These are phyloP conservation scores for Umbelopsis vinacea DNA, from an alignment of 192 early-diverging fungal genomes.

Conservation along the genomic window DNA sequence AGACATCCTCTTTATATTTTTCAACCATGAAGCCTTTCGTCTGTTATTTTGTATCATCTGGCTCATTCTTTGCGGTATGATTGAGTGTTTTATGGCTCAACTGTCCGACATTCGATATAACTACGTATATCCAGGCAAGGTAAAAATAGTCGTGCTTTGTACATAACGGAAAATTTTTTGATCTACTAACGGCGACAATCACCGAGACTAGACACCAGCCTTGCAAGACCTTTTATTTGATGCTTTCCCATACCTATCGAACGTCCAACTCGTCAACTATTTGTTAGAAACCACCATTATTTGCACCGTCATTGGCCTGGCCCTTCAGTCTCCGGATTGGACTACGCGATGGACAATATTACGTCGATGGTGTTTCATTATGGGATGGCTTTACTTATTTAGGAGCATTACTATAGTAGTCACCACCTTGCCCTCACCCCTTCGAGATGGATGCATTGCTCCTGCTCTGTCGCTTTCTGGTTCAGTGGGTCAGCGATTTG, in stretches of 20 bases:
- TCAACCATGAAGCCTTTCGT: constrained; percentile 34
- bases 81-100: constrained; percentile 36
- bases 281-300: constrained; percentile 52
- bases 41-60: constrained; percentile 18
- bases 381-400: constrained; percentile 57
- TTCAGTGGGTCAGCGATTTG: constrained; percentile 46
- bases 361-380: constrained; percentile 56
- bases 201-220: constrained; percentile 24
- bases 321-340: constrained; percentile 50
- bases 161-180: neutral
- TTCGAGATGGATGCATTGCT: constrained; percentile 42
- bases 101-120: constrained; percentile 34
- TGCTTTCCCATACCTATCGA: constrained; percentile 45
- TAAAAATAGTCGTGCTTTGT: neutral
- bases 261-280: constrained; percentile 55
- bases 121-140: constrained; percentile 20
- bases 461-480: constrained; percentile 40
- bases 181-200: neutral
- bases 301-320: constrained; percentile 47
- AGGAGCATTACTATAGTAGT: constrained; percentile 59
- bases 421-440: constrained; percentile 59
- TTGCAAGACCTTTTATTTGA: constrained; percentile 57
- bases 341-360: constrained; percentile 54
- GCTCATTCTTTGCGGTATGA: constrained; percentile 29
- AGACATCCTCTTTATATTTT: constrained; percentile 26